These are phyloP conservation scores for Xylaria sp. DNA, from an alignment of 2,329 filamentous ascomycete genomes.

Conservation along the genomic window DNA sequence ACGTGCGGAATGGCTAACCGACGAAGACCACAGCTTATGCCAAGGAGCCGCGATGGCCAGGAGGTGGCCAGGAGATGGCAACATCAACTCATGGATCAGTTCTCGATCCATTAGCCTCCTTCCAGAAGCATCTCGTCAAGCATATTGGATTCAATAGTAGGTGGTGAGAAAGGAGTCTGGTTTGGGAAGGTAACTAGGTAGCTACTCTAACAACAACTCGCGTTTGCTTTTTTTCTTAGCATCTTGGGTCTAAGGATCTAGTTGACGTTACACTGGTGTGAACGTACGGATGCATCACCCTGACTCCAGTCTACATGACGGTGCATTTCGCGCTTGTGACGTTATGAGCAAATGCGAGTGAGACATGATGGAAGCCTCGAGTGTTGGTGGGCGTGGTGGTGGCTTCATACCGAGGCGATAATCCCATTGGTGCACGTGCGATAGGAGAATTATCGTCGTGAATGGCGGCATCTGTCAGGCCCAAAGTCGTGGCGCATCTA, in stretches of 20 bases:
- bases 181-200: slow-evolving; percentile 25
- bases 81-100: too few relatives aligned
- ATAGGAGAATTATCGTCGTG: slow-evolving; percentile 1
- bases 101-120: slow-evolving; percentile 1
- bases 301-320: slow-evolving; percentile 12
- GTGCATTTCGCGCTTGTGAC: slow-evolving; percentile 11
- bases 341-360: slow-evolving; percentile 2
- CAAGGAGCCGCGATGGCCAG: too few relatives aligned
- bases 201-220: too few relatives aligned
- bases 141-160: slow-evolving; percentile 8
- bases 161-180: slow-evolving; percentile 4
- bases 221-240: background rate
- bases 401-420: background rate
- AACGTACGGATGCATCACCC: slow-evolving; percentile 14
- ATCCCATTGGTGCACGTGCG: background rate
- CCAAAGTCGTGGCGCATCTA: background rate
- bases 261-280: slow-evolving; percentile 9
- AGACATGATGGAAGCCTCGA: too few relatives aligned
- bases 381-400: background rate
- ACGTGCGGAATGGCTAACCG: too few relatives aligned
- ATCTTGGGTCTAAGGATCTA: slow-evolving; percentile 5
- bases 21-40: too few relatives aligned
- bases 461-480: slow-evolving; percentile 1
- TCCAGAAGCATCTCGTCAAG: slow-evolving; percentile 1
- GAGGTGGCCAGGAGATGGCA: too few relatives aligned